Conservation (phyloP, 1,284 basidiomycete species). For the Ganoderma sinense region DNA sequence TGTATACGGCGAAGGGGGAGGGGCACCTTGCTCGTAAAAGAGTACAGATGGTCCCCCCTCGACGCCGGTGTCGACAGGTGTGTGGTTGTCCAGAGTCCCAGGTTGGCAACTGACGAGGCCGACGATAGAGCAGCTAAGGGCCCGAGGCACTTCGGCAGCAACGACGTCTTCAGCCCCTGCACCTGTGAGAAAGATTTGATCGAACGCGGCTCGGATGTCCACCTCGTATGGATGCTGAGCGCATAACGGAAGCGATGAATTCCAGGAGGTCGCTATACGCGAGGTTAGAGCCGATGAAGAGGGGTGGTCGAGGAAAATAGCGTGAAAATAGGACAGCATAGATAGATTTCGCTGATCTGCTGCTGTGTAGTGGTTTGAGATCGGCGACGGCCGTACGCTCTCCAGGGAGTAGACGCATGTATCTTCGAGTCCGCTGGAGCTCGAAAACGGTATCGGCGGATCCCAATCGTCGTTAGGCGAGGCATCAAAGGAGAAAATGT, state of each 20-base stretch:
- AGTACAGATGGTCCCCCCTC: constrained; percentile 3
- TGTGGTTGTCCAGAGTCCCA: constrained; percentile 44
- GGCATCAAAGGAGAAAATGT: constrained; percentile 65
- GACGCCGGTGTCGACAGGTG: not conserved
- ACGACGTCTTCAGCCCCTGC: constrained; percentile 81
- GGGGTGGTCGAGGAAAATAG: constrained; percentile 50
- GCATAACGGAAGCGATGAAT: constrained; percentile 73
- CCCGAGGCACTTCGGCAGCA: constrained; percentile 67
- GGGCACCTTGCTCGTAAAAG: constrained; percentile 64
- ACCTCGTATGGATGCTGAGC: constrained; percentile 76
- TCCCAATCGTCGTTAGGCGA: constrained; percentile 31
- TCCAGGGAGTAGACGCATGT: constrained; percentile 38
- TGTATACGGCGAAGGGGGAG: constrained; percentile 59
- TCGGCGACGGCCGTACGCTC: constrained; percentile 42
- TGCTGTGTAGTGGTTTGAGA: constrained; percentile 62
- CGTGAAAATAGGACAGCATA: constrained; percentile 86
- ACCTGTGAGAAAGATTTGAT: constrained; percentile 70
- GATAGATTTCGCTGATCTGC: constrained; percentile 79
- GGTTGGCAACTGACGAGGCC: constrained; percentile 67
- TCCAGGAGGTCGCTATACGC: constrained; percentile 63
- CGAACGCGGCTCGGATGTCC: constrained; percentile 59
- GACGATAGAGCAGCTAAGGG: constrained; percentile 86
- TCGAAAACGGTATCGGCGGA: not conserved
- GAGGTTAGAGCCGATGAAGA: constrained; percentile 35
- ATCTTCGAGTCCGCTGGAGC: not conserved